phyloP scores from a whole-genome alignment of 2,329 filamentous ascomycete genomes.

The Colletotrichum falcatum region DNA sequence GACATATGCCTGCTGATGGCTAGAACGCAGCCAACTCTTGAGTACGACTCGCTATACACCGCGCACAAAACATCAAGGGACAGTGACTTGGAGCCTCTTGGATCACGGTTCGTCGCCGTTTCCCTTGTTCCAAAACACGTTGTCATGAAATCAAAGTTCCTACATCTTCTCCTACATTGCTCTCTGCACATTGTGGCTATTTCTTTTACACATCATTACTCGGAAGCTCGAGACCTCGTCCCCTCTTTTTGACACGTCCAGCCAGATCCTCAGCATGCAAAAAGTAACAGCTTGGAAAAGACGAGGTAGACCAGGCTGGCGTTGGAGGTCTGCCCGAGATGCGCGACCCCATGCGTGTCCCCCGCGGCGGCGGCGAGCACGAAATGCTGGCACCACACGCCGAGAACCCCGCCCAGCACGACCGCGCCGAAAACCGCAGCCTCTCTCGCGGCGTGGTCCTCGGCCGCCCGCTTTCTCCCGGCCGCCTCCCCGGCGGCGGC shows the following conservation, averaged over 20 bases:
- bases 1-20: too few species aligned
- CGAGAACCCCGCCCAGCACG: not conserved
- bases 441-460: not conserved
- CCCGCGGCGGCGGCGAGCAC: constrained; percentile 1
- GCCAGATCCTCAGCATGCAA: not conserved
- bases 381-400: constrained; percentile 10
- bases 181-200: not conserved
- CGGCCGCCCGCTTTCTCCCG: not conserved
- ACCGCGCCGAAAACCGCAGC: not conserved
- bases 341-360: constrained; percentile 8
- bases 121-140: too few species aligned
- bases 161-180: not conserved
- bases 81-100: too few species aligned
- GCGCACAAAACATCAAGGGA: too few species aligned
- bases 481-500: not conserved
- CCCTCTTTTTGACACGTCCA: too few species aligned
- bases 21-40: too few species aligned
- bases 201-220: too few species aligned
- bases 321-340: not conserved
- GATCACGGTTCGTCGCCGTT: too few species aligned
- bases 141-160: too few species aligned
- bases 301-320: constrained; percentile 6
- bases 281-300: not conserved
- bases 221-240: too few species aligned
- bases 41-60: too few species aligned